Evolutionary conservation across 2,329 filamentous ascomycete genomes (phyloP).

Genomic region (Pseudodiploospora longispora): DNA sequence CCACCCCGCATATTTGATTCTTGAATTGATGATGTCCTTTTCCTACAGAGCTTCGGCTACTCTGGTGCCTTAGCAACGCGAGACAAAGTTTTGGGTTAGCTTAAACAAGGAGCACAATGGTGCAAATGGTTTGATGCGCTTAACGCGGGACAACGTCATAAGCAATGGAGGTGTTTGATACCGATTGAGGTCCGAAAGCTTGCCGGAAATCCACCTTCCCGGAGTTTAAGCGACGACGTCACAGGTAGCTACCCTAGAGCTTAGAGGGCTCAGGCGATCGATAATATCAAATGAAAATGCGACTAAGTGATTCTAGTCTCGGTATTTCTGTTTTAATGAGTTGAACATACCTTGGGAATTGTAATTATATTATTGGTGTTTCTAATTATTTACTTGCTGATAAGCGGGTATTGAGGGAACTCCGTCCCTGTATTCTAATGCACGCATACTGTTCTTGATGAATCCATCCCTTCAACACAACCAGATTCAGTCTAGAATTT

Average conservation of each 20-base stretch:
- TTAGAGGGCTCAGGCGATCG: background rate
- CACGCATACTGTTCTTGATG: too few species aligned
- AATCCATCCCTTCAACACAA: too few species aligned
- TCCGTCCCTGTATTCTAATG: too few species aligned
- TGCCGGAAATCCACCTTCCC: background rate
- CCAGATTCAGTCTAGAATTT: too few species aligned
- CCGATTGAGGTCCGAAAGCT: background rate
- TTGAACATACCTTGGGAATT: too few species aligned
- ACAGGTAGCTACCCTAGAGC: background rate
- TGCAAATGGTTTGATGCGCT: background rate
- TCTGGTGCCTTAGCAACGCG: background rate
- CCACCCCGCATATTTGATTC: constrained; percentile 12
- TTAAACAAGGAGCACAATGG: background rate
- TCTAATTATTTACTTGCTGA: too few species aligned
- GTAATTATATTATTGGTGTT: too few species aligned
- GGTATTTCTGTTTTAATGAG: too few species aligned
- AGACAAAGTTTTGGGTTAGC: background rate
- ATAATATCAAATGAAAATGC: too few species aligned
- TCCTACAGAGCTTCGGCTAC: background rate
- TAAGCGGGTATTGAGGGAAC: too few species aligned
- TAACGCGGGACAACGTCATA: background rate
- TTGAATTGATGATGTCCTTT: background rate
- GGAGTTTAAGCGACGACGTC: background rate
- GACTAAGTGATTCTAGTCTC: too few species aligned
- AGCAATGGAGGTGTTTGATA: background rate